Base-by-base conservation (phyloP, 1,284 basidiomycete genomes). In the Apiotrichum brassicae region DNA sequence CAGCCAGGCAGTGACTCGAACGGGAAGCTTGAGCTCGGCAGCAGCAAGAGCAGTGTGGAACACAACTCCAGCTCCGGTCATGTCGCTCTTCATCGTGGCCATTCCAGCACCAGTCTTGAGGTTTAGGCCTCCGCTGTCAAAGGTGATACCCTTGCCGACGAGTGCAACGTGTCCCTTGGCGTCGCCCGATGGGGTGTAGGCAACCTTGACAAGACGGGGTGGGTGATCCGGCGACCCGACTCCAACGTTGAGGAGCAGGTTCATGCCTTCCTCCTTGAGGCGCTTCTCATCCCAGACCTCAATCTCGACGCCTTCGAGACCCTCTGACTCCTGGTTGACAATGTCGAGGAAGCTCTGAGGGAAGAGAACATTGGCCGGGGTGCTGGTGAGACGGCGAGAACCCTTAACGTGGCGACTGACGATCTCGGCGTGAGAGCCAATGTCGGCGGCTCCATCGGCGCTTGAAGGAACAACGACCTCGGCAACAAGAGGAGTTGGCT, bases 311-410 rank as follows among this genome's bases (percentile, higher is more conserved):
- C 37, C 40, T 6, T 43, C 43, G n/a, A 55, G 19, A 6, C 32
- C 44, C 30, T 43, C 22, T 22, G 38, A 48, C 3, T 30, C 46
- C 16, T 40, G 39, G 32, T 40, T n/a, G 16, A 47, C 54, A 32
- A 30, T 30, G 43, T 56, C 49, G 24, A 50, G 49, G 24, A 56
- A 51, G 6, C 43, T 39, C 18, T 30, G 22, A 0, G 54, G 54
- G 54, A 43, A 56, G 13, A 56, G 54, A 40, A 43, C 49, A 36
- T 40, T 43, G 18, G 46, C 43, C 12, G 54, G 54, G 3, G 43
- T 49, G 54, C 45, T 51, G 39, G 46, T 43, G 13, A 56, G 54
- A 43, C 48, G 20, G n/a, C 54, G 54, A 16, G 54, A 47, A 8
- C 23, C 19, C 54, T 56, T 56, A 36, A 37, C 40, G 49, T 52